phyloP scores from a whole-genome alignment of 2,329 filamentous ascomycete species.

The Epichloe hybrida region DNA sequence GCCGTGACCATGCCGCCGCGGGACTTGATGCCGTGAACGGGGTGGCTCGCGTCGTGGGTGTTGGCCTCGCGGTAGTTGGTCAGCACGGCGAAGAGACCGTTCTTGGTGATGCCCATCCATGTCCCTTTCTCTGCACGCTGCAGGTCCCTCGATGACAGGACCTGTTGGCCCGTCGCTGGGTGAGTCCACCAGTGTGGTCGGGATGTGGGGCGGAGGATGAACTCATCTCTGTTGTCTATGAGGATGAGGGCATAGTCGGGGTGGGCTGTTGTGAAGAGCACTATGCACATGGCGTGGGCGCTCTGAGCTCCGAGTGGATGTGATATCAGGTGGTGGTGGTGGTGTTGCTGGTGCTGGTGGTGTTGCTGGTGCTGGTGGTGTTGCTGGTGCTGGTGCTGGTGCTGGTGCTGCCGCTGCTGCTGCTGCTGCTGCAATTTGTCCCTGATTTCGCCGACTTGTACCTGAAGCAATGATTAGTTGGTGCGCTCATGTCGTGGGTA shows the following conservation, averaged over 20 bases:
- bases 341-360: too few species aligned
- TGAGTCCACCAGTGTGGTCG: slow-evolving; percentile 51
- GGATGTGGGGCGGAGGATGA: slow-evolving; percentile 49
- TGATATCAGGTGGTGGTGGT: too few species aligned
- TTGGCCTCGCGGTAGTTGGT: slow-evolving; percentile 52
- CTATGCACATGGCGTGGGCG: slow-evolving; percentile 53
- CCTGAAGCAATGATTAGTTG: too few species aligned
- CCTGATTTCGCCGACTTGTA: too few species aligned
- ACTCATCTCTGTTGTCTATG: slow-evolving; percentile 68
- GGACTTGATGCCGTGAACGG: slow-evolving; percentile 40
- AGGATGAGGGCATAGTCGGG: slow-evolving; percentile 62
- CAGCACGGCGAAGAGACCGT: slow-evolving; percentile 47
- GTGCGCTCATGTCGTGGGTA: too few species aligned
- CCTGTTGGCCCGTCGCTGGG: slow-evolving; percentile 24
- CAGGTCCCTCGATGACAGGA: slow-evolving; percentile 49
- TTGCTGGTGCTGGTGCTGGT: too few species aligned
- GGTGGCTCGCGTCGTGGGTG: slow-evolving; percentile 34
- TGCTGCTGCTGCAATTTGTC: too few species aligned
- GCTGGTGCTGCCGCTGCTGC: too few species aligned
- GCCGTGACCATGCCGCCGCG: slow-evolving; percentile 51
- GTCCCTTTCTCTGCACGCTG: slow-evolving; percentile 49
- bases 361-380: too few species aligned
- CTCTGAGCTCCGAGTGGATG: too few species aligned
- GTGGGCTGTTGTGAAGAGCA: slow-evolving; percentile 60
- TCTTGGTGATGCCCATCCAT: slow-evolving; percentile 49